Conservation (phyloP, 2,329 filamentous ascomycete species). For the Endothia cerciana region DNA sequence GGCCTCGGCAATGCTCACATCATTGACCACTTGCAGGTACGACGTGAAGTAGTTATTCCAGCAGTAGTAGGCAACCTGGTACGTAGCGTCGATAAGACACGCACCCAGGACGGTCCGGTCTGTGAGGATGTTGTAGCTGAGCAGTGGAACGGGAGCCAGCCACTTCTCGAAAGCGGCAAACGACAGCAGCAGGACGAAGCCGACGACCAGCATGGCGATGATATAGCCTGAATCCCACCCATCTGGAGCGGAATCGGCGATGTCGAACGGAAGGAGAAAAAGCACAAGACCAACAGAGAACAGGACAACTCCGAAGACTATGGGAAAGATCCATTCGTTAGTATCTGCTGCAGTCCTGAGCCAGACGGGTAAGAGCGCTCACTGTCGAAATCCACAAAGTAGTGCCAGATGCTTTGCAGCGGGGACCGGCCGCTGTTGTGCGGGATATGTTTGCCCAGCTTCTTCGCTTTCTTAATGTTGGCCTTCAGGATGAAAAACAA, state of each 20-base stretch:
- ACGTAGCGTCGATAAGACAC: constrained; percentile 48
- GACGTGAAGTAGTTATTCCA: constrained; percentile 59
- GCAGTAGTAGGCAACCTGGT: constrained; percentile 55
- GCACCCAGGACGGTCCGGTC: constrained; percentile 57
- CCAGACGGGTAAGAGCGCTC: constrained; percentile 24
- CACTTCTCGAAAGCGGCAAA: constrained; percentile 59
- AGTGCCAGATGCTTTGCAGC: constrained; percentile 52
- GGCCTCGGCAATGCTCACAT: constrained; percentile 46
- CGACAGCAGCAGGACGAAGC: constrained; percentile 58
- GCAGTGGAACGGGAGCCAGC: constrained; percentile 60
- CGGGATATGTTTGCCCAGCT: constrained; percentile 46
- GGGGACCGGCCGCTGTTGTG: constrained; percentile 48
- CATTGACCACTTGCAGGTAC: constrained; percentile 57
- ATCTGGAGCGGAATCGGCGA: constrained; percentile 51
- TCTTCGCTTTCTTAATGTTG: constrained; percentile 62
- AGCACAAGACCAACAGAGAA: constrained; percentile 60
- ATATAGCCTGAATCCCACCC: constrained; percentile 59
- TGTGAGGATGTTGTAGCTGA: constrained; percentile 55
- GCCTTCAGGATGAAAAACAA: constrained; percentile 58
- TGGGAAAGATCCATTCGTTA: not conserved
- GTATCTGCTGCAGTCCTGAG: not conserved
- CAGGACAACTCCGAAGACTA: constrained; percentile 57
- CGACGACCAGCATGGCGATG: constrained; percentile 64
- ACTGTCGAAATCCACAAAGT: constrained; percentile 61
- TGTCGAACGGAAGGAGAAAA: constrained; percentile 68